Conservation (phyloP, 345 rosid species). For the Citrus trifoliata region DNA sequence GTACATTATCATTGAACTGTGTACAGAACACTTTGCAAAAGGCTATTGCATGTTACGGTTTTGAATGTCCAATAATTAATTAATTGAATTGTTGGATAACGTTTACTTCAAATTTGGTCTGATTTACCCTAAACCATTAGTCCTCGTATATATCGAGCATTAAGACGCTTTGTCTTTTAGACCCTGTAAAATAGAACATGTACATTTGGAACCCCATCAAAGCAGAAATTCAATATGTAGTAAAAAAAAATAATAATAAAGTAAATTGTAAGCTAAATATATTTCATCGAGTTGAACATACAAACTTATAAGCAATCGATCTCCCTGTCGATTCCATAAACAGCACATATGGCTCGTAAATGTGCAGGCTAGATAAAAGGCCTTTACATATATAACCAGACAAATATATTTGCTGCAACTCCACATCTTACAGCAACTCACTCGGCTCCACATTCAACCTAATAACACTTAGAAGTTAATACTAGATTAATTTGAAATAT, state of each 20-base stretch:
- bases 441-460: conserved; percentile 3
- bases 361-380: neutral
- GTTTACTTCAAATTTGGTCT: neutral
- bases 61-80: neutral
- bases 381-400: conserved; percentile 16
- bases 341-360: conserved; percentile 9
- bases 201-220: neutral
- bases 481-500: neutral
- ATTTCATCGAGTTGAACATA: conserved; percentile 14
- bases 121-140: neutral
- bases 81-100: neutral
- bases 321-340: conserved; percentile 11
- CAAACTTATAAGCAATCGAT: conserved; percentile 17
- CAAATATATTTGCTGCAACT: conserved; percentile 16
- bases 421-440: conserved; percentile 11
- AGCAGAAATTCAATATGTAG: neutral
- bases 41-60: neutral
- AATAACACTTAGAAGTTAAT: neutral
- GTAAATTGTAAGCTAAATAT: conserved; percentile 8
- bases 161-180: neutral
- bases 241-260: neutral
- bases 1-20: conserved; percentile 16
- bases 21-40: neutral
- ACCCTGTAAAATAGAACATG: neutral
- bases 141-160: neutral